A percentile compares a stretch with the other conserved stretches of the same genome.
Conservation (phyloP, 441 rosid species). For the Corymbia calophylla region DNA sequence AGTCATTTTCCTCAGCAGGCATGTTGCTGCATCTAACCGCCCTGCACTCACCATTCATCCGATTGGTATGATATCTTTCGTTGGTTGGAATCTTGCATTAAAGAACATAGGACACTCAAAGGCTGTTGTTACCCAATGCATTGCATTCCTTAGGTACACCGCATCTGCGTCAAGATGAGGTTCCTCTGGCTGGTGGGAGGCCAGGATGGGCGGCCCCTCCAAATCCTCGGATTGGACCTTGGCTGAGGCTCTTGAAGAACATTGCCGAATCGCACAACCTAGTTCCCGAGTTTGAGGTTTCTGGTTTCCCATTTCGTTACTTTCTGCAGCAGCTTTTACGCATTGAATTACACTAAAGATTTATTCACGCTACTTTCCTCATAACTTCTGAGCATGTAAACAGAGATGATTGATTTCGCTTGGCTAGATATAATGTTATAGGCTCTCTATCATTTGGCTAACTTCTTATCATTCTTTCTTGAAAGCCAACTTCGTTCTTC, state of each 20-base stretch:
- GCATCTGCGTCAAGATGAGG: conserved; percentile 15
- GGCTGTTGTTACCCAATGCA: background rate
- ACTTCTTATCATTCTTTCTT: background rate
- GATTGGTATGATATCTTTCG: background rate
- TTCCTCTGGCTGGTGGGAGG: conserved; percentile 12
- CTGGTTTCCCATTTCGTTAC: background rate
- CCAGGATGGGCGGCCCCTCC: conserved; percentile 23
- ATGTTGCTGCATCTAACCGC: conserved; percentile 9
- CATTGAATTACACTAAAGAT: background rate
- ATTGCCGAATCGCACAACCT: conserved; percentile 11
- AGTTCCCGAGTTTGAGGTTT: conserved; percentile 18
- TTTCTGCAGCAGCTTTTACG: background rate
- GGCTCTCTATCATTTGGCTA: background rate
- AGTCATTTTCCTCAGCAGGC: conserved; percentile 19
- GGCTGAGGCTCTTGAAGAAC: conserved; percentile 15
- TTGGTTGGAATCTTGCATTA: background rate
- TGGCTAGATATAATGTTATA: accelerated
- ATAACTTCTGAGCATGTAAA: background rate
- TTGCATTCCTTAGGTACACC: conserved; percentile 8
- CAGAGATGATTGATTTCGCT: background rate
- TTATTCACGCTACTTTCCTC: background rate
- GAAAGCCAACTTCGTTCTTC: background rate
- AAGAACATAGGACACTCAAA: background rate
- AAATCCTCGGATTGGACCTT: conserved; percentile 18
- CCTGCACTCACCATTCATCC: conserved; percentile 25